Conservation (phyloP, 169 alveolate genomes). For the Cyclospora cayetanensis region DNA sequence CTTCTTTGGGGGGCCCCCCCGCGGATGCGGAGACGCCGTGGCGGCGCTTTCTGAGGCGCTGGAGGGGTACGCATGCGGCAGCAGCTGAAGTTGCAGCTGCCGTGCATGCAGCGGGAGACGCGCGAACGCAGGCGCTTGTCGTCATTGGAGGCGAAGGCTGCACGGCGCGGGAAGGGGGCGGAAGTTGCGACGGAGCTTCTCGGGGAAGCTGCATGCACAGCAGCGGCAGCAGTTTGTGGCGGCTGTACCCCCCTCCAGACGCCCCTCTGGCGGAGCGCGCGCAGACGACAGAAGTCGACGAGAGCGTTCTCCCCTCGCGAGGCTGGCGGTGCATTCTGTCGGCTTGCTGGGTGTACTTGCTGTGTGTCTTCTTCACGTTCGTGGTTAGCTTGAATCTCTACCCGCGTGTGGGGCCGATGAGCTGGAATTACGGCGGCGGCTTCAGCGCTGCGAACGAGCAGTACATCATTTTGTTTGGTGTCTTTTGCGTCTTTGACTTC, state of each 20-base stretch:
- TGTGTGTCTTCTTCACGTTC: constrained; percentile 38
- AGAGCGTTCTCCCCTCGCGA: constrained; percentile 15
- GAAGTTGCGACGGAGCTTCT: neutral
- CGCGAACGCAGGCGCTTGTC: constrained; percentile 16
- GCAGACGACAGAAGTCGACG: neutral
- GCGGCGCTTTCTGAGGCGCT: neutral
- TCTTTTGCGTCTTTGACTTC: constrained; percentile 43
- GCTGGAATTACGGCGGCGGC: neutral
- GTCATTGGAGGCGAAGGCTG: neutral
- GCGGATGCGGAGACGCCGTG: neutral
- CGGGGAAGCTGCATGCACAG: neutral
- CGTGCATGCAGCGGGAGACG: constrained; percentile 18
- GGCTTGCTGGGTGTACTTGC: neutral
- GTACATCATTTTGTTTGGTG: constrained; percentile 31
- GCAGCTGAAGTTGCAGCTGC: constrained; percentile 48
- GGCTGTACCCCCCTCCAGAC: neutral
- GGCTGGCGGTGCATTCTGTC: constrained; percentile 17
- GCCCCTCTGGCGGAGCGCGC: neutral
- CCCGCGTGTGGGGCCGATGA: constrained; percentile 65
- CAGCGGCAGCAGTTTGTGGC: constrained; percentile 24
- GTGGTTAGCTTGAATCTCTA: constrained; percentile 12
- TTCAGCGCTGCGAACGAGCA: neutral
- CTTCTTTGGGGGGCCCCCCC: no score
- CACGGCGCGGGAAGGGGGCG: neutral
- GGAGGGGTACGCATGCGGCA: constrained; percentile 32